These are phyloP conservation scores for Paraphoma chrysanthemicola DNA, from an alignment of 2,329 filamentous ascomycete species.

Conservation along the genomic window DNA sequence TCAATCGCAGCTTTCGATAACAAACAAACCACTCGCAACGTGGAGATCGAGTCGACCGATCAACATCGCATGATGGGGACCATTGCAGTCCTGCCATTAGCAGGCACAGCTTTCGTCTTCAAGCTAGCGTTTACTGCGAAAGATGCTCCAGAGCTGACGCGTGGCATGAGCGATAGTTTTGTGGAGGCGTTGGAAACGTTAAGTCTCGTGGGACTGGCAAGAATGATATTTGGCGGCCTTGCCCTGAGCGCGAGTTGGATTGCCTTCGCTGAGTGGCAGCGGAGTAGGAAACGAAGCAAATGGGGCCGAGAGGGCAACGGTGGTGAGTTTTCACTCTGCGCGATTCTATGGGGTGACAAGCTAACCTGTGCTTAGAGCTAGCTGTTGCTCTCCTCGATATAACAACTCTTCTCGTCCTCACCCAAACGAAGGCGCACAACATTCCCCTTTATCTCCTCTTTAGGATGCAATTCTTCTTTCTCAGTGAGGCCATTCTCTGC, in stretches of 20 bases:
- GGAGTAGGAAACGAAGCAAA: constrained; percentile 23
- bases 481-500: constrained; percentile 51
- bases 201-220: constrained; percentile 35
- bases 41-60: constrained; percentile 33
- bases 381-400: constrained; percentile 65
- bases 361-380: constrained; percentile 45
- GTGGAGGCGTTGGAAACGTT: constrained; percentile 56
- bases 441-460: constrained; percentile 84
- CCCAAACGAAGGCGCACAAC: constrained; percentile 85
- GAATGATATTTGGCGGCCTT: constrained; percentile 49
- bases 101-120: constrained; percentile 73
- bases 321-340: constrained; percentile 22
- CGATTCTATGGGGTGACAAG: neutral
- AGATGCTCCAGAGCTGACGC: constrained; percentile 81
- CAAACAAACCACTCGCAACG: constrained; percentile 8
- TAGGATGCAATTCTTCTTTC: constrained; percentile 65
- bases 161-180: constrained; percentile 47
- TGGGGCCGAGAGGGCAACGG: constrained; percentile 25
- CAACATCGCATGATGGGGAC: constrained; percentile 39
- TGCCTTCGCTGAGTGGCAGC: constrained; percentile 35
- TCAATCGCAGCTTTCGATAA: constrained; percentile 32
- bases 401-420: constrained; percentile 79
- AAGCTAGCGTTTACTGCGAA: constrained; percentile 88
- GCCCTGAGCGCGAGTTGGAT: constrained; percentile 38
- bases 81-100: constrained; percentile 49